Evolutionary conservation across 2,329 filamentous ascomycete species (phyloP).

Genomic region (Neofusicoccum parvum): DNA sequence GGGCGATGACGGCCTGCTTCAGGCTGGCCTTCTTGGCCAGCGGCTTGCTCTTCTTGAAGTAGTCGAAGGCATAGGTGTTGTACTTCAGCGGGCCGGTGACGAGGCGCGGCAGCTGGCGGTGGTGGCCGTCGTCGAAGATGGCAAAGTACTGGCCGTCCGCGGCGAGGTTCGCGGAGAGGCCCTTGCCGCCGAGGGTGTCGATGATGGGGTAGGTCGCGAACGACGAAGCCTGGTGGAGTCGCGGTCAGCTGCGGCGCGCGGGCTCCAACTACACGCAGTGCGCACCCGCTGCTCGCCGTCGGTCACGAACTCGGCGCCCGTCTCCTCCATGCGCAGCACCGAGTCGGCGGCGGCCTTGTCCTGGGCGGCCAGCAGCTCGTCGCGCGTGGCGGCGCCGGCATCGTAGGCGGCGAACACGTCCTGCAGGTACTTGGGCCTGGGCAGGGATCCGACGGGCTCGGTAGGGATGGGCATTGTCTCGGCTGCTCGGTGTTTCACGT

Average conservation of each 20-base stretch:
- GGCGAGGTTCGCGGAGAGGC: conserved; percentile 31
- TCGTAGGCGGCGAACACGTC: conserved; percentile 34
- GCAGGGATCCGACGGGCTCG: conserved; percentile 23
- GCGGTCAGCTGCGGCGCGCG: background rate
- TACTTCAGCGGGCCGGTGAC: conserved; percentile 32
- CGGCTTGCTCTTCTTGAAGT: conserved; percentile 30
- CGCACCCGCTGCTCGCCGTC: conserved; percentile 35
- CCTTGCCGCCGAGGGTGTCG: conserved; percentile 34
- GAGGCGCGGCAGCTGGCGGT: conserved; percentile 33
- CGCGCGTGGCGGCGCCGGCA: conserved; percentile 27
- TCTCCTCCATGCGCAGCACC: conserved; percentile 30
- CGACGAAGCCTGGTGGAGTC: conserved; percentile 25
- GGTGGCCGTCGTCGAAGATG: conserved; percentile 36
- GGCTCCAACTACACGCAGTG: background rate
- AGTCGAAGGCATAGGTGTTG: conserved; percentile 36
- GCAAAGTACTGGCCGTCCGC: conserved; percentile 37
- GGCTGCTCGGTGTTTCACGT: background rate
- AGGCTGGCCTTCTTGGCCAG: conserved; percentile 29
- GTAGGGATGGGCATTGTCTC: conserved; percentile 23
- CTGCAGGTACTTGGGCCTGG: conserved; percentile 28
- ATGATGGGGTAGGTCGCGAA: conserved; percentile 38
- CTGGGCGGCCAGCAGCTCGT: conserved; percentile 31
- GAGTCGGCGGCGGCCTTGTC: conserved; percentile 36
- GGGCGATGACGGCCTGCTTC: conserved; percentile 37
- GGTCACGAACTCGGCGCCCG: conserved; percentile 32